phyloP scores from a whole-genome alignment of 75 land plant species.

The Larix kaempferi region DNA sequence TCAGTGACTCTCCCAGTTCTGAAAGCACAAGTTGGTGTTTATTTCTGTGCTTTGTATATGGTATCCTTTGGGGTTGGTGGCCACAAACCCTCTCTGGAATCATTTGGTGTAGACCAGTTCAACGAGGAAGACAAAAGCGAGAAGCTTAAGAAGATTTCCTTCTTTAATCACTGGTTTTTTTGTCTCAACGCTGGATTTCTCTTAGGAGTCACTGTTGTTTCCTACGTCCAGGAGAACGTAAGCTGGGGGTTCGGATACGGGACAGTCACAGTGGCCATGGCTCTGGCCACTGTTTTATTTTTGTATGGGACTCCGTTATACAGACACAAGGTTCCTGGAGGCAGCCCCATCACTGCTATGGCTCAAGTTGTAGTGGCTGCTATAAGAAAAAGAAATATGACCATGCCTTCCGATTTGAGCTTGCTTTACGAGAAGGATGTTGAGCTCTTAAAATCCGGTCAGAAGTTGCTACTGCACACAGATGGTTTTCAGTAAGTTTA shows the following conservation, averaged over 20 bases:
- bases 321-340: conserved; percentile 36
- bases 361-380: conserved; percentile 69
- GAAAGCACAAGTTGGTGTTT: conserved; percentile 56
- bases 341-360: conserved; percentile 76
- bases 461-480: no score
- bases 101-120: conserved; percentile 70
- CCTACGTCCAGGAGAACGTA: conserved; percentile 30
- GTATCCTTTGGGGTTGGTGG: conserved; percentile 41
- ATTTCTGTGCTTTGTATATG: conserved; percentile 64
- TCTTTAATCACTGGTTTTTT: conserved; percentile 32
- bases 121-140: conserved; percentile 49
- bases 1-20: conserved; percentile 51
- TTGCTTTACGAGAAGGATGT: conserved; percentile 34
- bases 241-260: conserved; percentile 49
- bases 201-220: conserved; percentile 14
- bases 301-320: conserved; percentile 49
- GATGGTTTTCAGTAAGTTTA: no score
- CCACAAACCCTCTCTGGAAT: conserved; percentile 33
- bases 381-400: conserved; percentile 34
- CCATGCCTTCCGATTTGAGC: conserved; percentile 7
- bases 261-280: conserved; percentile 28
- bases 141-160: conserved; percentile 45
- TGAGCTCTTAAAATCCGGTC: no score
- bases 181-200: conserved; percentile 5
- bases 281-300: conserved; percentile 23